Percentiles rank a stretch among this genome's conserved stretches.
These are phyloP conservation scores for Ensete glaucum DNA, from an alignment of 176 grass and related monocot genomes.

Conservation along the genomic window DNA sequence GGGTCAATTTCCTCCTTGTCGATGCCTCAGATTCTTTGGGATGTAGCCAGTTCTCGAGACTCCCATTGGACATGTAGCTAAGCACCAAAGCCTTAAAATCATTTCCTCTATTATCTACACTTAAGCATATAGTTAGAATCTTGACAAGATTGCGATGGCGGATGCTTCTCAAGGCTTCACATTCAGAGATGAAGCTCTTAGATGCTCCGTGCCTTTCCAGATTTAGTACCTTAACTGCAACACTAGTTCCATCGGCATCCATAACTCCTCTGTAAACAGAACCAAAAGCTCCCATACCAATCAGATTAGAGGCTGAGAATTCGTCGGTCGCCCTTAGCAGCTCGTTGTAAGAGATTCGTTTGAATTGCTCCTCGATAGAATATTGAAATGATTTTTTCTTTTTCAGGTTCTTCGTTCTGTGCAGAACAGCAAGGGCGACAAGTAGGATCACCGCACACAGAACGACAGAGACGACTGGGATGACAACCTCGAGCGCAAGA, in stretches of 20 bases:
- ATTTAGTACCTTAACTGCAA: constrained; percentile 45
- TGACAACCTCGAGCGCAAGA: background rate
- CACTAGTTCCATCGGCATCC: too few species aligned
- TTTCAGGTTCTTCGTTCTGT: background rate
- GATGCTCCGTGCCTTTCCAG: constrained; percentile 26
- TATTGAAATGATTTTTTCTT: background rate
- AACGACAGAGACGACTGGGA: background rate
- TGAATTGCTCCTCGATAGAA: background rate
- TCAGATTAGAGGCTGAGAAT: too few species aligned
- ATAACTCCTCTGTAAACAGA: constrained; percentile 22
- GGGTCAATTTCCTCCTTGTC: constrained; percentile 9
- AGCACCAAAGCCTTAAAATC: constrained; percentile 56
- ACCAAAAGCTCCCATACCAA: constrained; percentile 2
- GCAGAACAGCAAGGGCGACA: background rate
- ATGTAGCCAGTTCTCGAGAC: constrained; percentile 46
- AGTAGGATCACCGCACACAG: background rate
- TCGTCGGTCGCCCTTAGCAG: background rate
- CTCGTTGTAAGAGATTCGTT: constrained; percentile 29
- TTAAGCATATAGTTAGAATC: constrained; percentile 32
- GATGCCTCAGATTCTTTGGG: background rate
- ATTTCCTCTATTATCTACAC: constrained; percentile 20
- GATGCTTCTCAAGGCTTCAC: constrained; percentile 40
- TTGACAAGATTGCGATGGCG: constrained; percentile 40
- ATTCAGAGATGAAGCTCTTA: constrained; percentile 36
- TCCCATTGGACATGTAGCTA: constrained; percentile 35